A percentile compares a stretch with the other conserved stretches of the same genome.
Conservation (phyloP, 257 asterid species). For the Coffea eugenioides region DNA sequence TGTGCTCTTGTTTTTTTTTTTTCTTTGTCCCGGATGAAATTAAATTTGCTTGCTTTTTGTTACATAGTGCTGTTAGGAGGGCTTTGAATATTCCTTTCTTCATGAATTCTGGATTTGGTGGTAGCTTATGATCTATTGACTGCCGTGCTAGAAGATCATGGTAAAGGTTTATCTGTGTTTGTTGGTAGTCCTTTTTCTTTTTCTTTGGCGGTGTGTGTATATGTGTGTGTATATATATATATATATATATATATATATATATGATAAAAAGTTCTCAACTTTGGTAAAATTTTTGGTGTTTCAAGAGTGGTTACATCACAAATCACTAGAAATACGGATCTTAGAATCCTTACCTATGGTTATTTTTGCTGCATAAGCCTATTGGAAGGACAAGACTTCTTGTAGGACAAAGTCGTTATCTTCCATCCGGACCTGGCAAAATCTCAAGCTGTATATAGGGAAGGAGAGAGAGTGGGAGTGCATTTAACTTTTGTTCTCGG, state of each 20-base stretch:
- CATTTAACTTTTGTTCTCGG: neutral
- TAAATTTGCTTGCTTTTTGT: neutral
- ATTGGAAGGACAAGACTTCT: neutral
- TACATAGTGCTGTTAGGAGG: neutral
- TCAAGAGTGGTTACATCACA: neutral
- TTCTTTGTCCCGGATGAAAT: neutral
- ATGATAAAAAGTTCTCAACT: neutral
- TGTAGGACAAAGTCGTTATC: neutral
- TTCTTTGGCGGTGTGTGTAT: neutral
- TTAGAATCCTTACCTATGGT: neutral
- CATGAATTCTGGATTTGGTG: neutral
- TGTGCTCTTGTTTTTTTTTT: neutral
- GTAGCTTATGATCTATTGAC: neutral
- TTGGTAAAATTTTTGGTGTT: neutral
- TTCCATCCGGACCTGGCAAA: neutral
- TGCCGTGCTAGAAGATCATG: neutral
- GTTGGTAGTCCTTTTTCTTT: too few relatives aligned
- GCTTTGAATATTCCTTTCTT: neutral
- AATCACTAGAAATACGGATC: neutral
- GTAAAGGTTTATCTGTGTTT: neutral
- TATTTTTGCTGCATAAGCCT: neutral
- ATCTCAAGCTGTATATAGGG: neutral
- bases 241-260: too few relatives aligned
- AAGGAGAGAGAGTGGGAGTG: neutral
- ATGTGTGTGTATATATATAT: too few relatives aligned